Base-by-base conservation (phyloP, 2,329 filamentous ascomycete genomes). In the Diaporthe nobilis region DNA sequence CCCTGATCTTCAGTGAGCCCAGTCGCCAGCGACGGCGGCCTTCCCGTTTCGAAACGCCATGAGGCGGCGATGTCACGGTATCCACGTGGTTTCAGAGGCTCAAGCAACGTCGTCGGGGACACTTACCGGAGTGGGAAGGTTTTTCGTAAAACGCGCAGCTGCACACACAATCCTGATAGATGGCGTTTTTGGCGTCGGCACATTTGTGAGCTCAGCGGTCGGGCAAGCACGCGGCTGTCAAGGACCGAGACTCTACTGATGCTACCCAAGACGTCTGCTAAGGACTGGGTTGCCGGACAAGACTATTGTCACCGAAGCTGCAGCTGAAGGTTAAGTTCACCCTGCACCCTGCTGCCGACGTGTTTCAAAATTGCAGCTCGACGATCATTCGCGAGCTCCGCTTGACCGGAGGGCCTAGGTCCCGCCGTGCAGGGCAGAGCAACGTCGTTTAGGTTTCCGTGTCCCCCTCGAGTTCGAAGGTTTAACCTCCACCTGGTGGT, bases 1-100 rank as follows among this genome's bases (percentile, higher is more conserved):
- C 65, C 49, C 65, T 55, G 65, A 70, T 42, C 34, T 53, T 31
- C 65, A 70, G 47, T 28, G 49, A 70, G 65, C 65, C 47, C 65
- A 55, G n/a, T 42, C 22, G 61, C 42, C 13, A 68, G 34, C 47
- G 25, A 51, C 28, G n/a, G n/a, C 65, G 65, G 49, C 65, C 65
- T 70, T 70, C n/a, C 65, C 49, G 65, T 70, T 70, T 70, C 65
- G 65, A 70, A 55, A 70, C 65, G 65, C 65, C 49, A 55, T 53
- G 34, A 39, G 47, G 65, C 65, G 49, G 49, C 65, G 49, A 70
- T 55, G 65, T 53, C 49, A 70, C 65, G 34, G 37, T 28, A 70
- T 70, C 65, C 65, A 70, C 65, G 65, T 70, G 65, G 65, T 42
- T 70, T 70, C 65, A 55, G 65, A 55, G 49, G 49, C 65, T 70